Base-by-base conservation (phyloP, 352 stramenopile genomes). In the Pythium inflatum region DNA sequence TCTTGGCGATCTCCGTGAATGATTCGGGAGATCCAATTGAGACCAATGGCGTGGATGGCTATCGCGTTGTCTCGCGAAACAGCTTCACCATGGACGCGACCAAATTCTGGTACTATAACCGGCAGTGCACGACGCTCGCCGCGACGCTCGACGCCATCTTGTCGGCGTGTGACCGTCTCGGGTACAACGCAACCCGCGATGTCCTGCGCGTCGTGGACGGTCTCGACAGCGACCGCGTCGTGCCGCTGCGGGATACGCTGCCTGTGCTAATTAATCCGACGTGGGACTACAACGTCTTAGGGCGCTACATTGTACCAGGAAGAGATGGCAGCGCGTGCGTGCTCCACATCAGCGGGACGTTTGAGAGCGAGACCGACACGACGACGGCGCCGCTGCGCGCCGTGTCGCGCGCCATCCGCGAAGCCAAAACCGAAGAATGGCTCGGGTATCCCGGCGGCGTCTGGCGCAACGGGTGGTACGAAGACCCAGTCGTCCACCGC, bases 381-480 rank as follows among this genome's bases (percentile, higher is more conserved):
- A 38, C 31, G 0, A 36, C 48, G 2, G 14, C 48, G 1, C 25
- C 70, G 1, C 25, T 73, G 0, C 9, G 16, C 8, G 66, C 33
- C 2, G 46, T 70, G 1, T 14, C 65, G 20, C 58, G 73, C 16
- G 20, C 30, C 1, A n/a, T 72, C 2, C 56, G 59, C 12, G 70
- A 77, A 31, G 8, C n/a, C 2, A 69, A 64, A 43, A 82, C 46
- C 31, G 27, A 22, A n/a, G 2, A 36, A 12, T 54, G 46, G 46
- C 46, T 54, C 16, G 46, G 13, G 24, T 22, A 36, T 9, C 24
- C 46, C 8, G 36, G 16, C 14, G 55, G 55, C 3, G 25, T 40
- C 4, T 84, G 78, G 78, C 48, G 57, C 20, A 80, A 88, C 40
- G 80, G 80, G 12, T 88, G 78, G 78, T 66, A 79, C 62, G 77